Conservation (phyloP, 2,329 filamentous ascomycete genomes). For the Aureobasidium uvarum region DNA sequence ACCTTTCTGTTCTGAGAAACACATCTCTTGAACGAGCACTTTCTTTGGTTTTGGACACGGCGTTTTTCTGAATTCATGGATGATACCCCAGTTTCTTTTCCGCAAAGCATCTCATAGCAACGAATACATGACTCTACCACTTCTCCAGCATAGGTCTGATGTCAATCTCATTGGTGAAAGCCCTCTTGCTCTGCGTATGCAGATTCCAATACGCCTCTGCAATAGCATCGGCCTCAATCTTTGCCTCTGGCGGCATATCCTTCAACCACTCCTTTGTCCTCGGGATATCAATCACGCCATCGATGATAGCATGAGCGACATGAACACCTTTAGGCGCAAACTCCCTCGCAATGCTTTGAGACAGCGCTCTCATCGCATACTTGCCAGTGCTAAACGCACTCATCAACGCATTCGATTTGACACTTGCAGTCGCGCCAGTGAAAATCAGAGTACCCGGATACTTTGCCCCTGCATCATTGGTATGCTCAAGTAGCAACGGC, state of each 20-base stretch:
- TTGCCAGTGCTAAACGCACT: constrained; percentile 74
- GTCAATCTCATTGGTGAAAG: constrained; percentile 80
- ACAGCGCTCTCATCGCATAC: constrained; percentile 71
- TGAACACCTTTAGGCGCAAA: constrained; percentile 84
- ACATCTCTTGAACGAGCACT: background rate
- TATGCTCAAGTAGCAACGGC: constrained; percentile 66
- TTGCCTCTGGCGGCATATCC: constrained; percentile 59
- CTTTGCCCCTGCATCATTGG: constrained; percentile 46
- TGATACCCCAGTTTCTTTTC: constrained; percentile 12
- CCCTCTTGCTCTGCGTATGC: constrained; percentile 74
- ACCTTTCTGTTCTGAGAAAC: constrained; percentile 45
- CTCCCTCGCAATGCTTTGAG: constrained; percentile 74
- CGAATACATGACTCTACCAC: constrained; percentile 54
- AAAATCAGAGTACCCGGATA: constrained; percentile 78
- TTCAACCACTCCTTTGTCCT: constrained; percentile 61
- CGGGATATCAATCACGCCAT: constrained; percentile 81
- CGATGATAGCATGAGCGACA: constrained; percentile 77
- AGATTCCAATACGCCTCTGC: constrained; percentile 83
- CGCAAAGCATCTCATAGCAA: background rate
- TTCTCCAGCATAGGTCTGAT: constrained; percentile 79
- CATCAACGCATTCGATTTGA: constrained; percentile 69
- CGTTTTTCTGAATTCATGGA: background rate
- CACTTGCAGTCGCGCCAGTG: constrained; percentile 79
- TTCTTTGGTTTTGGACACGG: background rate
- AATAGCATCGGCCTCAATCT: constrained; percentile 75